A percentile compares a stretch with the other conserved stretches of the same genome.
phyloP scores from a whole-genome alignment of 306 rosid species.

The Comarum palustre region DNA sequence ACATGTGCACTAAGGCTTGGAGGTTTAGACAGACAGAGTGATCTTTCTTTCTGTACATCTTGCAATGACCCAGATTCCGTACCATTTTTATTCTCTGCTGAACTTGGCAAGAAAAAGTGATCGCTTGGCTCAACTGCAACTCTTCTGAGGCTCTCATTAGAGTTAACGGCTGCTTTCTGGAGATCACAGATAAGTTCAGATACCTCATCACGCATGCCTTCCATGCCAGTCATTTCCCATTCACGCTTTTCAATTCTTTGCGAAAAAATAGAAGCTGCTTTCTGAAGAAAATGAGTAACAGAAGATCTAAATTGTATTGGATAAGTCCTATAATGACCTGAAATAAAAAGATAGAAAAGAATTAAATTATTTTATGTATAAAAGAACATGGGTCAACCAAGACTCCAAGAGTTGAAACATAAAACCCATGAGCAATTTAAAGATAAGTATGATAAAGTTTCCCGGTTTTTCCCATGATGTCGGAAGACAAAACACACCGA shows the following conservation, averaged over 20 bases:
- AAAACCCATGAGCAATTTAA: not conserved
- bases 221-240: slow-evolving; percentile 42
- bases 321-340: slow-evolving; percentile 58
- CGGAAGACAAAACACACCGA: not conserved
- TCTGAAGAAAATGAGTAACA: slow-evolving; percentile 53
- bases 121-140: slow-evolving; percentile 59
- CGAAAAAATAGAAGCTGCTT: slow-evolving; percentile 47
- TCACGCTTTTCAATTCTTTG: slow-evolving; percentile 40
- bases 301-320: slow-evolving; percentile 60
- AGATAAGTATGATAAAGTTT: not conserved
- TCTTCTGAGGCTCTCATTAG: slow-evolving; percentile 66
- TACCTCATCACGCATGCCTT: slow-evolving; percentile 50
- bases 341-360: slow-evolving; percentile 9
- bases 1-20: slow-evolving; percentile 57
- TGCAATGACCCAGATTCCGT: slow-evolving; percentile 30
- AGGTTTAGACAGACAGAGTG: slow-evolving; percentile 40
- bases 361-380: not conserved
- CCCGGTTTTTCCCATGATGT: not conserved
- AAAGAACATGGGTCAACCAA: slow-evolving; percentile 1
- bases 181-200: slow-evolving; percentile 63
- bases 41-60: slow-evolving; percentile 51
- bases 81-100: slow-evolving; percentile 38
- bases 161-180: slow-evolving; percentile 61
- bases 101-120: slow-evolving; percentile 66
- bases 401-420: not conserved